phyloP scores from a whole-genome alignment of 2,329 filamentous ascomycete species.

The Delphinella strobiligena region DNA sequence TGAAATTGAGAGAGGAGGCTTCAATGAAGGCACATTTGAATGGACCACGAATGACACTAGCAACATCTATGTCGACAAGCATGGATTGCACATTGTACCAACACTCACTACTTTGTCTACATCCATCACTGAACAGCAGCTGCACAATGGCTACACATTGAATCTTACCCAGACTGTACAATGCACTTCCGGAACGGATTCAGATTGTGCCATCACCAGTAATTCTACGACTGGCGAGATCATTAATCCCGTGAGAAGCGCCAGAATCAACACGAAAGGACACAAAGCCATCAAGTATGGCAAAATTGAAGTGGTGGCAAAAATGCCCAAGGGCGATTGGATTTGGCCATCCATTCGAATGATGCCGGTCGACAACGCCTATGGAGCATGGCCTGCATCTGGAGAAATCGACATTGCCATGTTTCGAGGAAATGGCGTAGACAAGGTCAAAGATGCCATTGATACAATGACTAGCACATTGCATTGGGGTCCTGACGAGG shows the following conservation, averaged over 20 bases:
- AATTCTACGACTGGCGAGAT: conserved; percentile 34
- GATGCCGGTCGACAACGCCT: conserved; percentile 37
- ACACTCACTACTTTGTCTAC: no score
- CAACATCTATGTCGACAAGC: no score
- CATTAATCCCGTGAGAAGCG: conserved; percentile 39
- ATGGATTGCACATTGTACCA: no score
- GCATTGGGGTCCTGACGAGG: conserved; percentile 32
- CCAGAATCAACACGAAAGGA: conserved; percentile 36
- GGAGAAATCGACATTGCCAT: conserved; percentile 45
- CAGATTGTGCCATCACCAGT: conserved; percentile 28
- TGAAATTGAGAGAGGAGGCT: no score
- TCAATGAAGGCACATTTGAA: no score
- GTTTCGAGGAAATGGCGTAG: conserved; percentile 33
- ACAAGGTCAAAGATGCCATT: conserved; percentile 28
- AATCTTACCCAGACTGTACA: conserved; percentile 32
- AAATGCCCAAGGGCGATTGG: conserved; percentile 43
- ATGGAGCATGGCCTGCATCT: conserved; percentile 39
- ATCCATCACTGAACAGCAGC: no score
- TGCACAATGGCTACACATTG: conserved; percentile 17
- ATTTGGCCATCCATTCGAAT: conserved; percentile 42
- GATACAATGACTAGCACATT: conserved; percentile 33
- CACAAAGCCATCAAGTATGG: conserved; percentile 39
- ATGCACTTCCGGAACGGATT: conserved; percentile 28
- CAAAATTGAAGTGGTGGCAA: conserved; percentile 41
- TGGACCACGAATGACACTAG: no score